These are phyloP conservation scores for Phytopythium helicoides DNA, from an alignment of 352 stramenopile genomes.

Conservation along the genomic window DNA sequence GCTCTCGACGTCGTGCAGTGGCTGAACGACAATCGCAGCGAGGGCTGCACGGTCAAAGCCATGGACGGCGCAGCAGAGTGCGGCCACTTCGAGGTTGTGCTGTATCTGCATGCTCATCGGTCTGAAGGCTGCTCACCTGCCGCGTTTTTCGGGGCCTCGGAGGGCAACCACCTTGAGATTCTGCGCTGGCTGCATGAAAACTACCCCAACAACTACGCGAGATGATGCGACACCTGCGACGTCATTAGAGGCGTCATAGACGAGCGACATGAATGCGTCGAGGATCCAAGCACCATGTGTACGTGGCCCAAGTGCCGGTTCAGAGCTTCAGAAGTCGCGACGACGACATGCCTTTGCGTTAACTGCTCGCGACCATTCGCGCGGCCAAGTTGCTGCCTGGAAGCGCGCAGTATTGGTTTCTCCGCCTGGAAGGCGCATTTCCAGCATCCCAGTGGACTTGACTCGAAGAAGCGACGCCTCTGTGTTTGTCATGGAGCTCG, in stretches of 20 bases:
- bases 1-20: no score
- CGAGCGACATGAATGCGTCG: background rate
- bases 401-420: slow-evolving; percentile 2
- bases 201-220: slow-evolving; percentile 13
- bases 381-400: background rate
- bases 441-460: background rate
- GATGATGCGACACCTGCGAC: slow-evolving; percentile 8
- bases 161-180: slow-evolving; percentile 18
- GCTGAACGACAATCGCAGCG: background rate
- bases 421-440: background rate
- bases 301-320: background rate
- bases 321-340: slow-evolving; percentile 1
- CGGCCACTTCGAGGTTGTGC: background rate
- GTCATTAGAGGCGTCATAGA: slow-evolving; percentile 1
- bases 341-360: slow-evolving; percentile 2
- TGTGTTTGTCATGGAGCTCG: background rate
- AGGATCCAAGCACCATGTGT: no score
- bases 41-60: slow-evolving; percentile 9
- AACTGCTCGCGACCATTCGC: slow-evolving; percentile 2
- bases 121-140: slow-evolving; percentile 8
- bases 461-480: background rate
- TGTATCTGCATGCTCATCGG: slow-evolving; percentile 1
- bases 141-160: slow-evolving; percentile 21
- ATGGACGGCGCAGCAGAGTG: background rate
- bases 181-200: slow-evolving; percentile 25